These are phyloP conservation scores for Wallacemonas sp. DNA, from an alignment of 208 protist genomes.

Conservation along the genomic window DNA sequence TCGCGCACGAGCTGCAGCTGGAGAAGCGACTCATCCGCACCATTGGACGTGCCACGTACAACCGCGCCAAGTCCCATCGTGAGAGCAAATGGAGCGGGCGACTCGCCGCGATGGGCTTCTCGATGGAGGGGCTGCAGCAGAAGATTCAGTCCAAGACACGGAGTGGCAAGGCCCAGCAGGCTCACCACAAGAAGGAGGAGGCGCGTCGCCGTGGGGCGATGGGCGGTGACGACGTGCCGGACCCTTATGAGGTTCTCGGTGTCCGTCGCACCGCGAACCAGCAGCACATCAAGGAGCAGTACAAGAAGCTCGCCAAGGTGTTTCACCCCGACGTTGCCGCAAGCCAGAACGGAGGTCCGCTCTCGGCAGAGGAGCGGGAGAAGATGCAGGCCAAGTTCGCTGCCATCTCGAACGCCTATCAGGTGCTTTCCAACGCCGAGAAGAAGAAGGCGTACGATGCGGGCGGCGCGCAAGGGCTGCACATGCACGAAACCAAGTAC, in stretches of 20 bases:
- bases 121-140: conserved; percentile 46
- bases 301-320: conserved; percentile 86
- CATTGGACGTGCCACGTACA: conserved; percentile 75
- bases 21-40: conserved; percentile 70
- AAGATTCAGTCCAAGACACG: conserved; percentile 19
- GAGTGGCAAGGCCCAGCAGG: background rate
- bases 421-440: conserved; percentile 86
- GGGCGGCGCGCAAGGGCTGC: conserved; percentile 58
- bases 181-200: conserved; percentile 10
- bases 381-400: conserved; percentile 68
- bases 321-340: conserved; percentile 83
- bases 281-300: conserved; percentile 75
- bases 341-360: conserved; percentile 18
- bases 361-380: conserved; percentile 36
- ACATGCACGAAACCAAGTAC: conserved; percentile 64
- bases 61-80: conserved; percentile 51
- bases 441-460: conserved; percentile 76
- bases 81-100: conserved; percentile 63
- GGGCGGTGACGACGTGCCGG: conserved; percentile 18
- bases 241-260: conserved; percentile 77
- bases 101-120: conserved; percentile 75
- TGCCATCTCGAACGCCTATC: conserved; percentile 70
- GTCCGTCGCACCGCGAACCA: conserved; percentile 58
- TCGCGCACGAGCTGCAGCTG: conserved; percentile 49
- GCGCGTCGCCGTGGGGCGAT: conserved; percentile 1